Conservation (phyloP, 768 basidiomycete species). For the Tubosaeta sp. region DNA sequence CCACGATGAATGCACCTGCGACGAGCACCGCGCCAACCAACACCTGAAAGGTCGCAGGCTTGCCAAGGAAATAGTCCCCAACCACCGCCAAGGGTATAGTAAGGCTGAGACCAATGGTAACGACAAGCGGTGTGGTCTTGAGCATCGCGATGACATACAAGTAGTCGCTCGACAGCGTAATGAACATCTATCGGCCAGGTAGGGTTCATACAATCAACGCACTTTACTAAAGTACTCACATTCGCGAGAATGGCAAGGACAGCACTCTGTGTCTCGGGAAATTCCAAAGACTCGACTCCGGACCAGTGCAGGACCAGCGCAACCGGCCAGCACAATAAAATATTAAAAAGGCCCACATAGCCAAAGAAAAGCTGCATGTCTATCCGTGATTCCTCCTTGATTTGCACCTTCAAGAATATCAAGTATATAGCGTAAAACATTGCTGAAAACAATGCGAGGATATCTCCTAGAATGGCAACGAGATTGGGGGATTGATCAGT, state of each 20-base stretch:
- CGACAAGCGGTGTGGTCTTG: conserved; percentile 92
- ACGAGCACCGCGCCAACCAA: conserved; percentile 75
- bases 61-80: conserved; percentile 69
- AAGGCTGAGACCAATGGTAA: conserved; percentile 86
- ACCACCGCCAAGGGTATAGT: conserved; percentile 90
- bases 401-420: conserved; percentile 82
- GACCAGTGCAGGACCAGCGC: conserved; percentile 72
- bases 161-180: conserved; percentile 82
- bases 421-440: conserved; percentile 87
- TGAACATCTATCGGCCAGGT: conserved; percentile 56
- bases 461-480: conserved; percentile 59
- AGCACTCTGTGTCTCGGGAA: conserved; percentile 51
- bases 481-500: conserved; percentile 15
- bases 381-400: conserved; percentile 74
- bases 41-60: conserved; percentile 54
- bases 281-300: conserved; percentile 69
- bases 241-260: conserved; percentile 52
- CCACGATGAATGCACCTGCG: conserved; percentile 67
- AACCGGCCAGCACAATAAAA: conserved; percentile 70
- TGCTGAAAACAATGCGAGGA: conserved; percentile 81
- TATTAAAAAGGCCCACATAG: conserved; percentile 86
- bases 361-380: conserved; percentile 96
- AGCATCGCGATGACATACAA: conserved; percentile 89
- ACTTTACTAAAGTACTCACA: conserved; percentile 34
- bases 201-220: too few species aligned